These are phyloP conservation scores for Sporisorium scitamineum DNA, from an alignment of 1,284 basidiomycete species.

Conservation along the genomic window DNA sequence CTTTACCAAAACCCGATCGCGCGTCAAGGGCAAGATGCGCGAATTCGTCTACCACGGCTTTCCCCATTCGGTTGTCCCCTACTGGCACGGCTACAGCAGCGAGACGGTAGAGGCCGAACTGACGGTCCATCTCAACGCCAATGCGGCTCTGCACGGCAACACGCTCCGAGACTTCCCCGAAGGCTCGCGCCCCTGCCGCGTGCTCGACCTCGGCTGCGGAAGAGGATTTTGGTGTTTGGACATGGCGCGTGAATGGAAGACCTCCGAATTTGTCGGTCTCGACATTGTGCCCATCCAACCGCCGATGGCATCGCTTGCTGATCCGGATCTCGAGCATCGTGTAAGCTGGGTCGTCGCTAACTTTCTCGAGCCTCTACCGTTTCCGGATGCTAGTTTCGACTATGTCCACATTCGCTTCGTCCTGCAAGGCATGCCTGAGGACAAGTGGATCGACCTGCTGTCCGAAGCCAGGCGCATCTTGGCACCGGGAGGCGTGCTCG, in stretches of 20 bases:
- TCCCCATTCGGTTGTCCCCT: slow-evolving; percentile 43
- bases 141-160: slow-evolving; percentile 23
- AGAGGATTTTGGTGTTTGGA: slow-evolving; percentile 55
- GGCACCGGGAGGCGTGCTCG: slow-evolving; percentile 52
- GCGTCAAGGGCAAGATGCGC: slow-evolving; percentile 44
- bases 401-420: slow-evolving; percentile 57
- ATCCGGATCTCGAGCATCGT: slow-evolving; percentile 48
- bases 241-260: slow-evolving; percentile 51
- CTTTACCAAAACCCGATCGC: slow-evolving; percentile 23
- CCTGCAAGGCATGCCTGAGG: slow-evolving; percentile 46
- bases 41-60: slow-evolving; percentile 48
- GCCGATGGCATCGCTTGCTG: slow-evolving; percentile 25
- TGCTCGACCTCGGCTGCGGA: slow-evolving; percentile 57
- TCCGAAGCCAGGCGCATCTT: slow-evolving; percentile 44
- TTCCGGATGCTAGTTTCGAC: slow-evolving; percentile 61
- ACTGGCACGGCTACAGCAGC: slow-evolving; percentile 49
- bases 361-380: slow-evolving; percentile 55
- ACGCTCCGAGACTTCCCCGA: slow-evolving; percentile 35
- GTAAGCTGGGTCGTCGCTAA: slow-evolving; percentile 63
- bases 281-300: slow-evolving; percentile 60
- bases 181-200: slow-evolving; percentile 38
- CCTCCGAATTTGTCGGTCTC: slow-evolving; percentile 58
- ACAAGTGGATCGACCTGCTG: slow-evolving; percentile 52
- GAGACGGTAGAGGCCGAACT: slow-evolving; percentile 46
- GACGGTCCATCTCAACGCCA: slow-evolving; percentile 29